Evolutionary conservation across 2,329 filamentous ascomycete species (phyloP), one percentile per base, ranked within the genome.

Genomic region (Fusarium secorum): DNA sequence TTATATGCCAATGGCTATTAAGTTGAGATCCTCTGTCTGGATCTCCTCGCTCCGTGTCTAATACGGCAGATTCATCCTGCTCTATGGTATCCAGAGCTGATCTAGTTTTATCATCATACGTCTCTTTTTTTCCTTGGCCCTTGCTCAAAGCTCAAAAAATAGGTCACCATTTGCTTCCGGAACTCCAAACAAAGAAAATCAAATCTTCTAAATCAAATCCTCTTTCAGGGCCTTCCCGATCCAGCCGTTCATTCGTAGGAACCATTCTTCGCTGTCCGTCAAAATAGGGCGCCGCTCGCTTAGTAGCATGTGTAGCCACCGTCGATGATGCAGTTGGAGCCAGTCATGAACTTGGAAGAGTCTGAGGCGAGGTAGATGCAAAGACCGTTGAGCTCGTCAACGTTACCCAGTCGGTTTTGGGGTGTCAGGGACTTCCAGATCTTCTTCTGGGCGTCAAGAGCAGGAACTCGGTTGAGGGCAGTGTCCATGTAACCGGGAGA

Each of bases 401-500:
- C 90, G 48, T 85, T 85, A 59, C 92, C 92, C 20, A 94, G 86
- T 46, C 92, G 88, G 79, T 87, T 87, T 86, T 93, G 91, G 14
- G 92, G 92, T 11, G 92, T 94, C 68, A 92, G 79, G 39, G 87
- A 88, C 75, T 88, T 89, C 92, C 92, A 94, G 81, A 93, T 92
- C 82, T 90, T 91, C 89, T 94, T 94, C 85, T 94, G 91, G 51
- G 90, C 91, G 71, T 94, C 91, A 24, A 94, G 89, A 41, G 90
- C 90, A 26, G 91, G 91, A 11, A 93, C 91, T 66, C 90, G 90
- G 87, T 94, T 95, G 69, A 94, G 85, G 9, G 90, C 91, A 9
- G 93, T 96, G 84, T 95, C 92, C 90, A 95, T 95, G 85, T 95
- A 95, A 33, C 93, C 93, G 24, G 93, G 93, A 11, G 90, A 93